These are phyloP conservation scores for Cordyceps cateniannulata DNA, from an alignment of 2,329 filamentous ascomycete species.

Conservation along the genomic window DNA sequence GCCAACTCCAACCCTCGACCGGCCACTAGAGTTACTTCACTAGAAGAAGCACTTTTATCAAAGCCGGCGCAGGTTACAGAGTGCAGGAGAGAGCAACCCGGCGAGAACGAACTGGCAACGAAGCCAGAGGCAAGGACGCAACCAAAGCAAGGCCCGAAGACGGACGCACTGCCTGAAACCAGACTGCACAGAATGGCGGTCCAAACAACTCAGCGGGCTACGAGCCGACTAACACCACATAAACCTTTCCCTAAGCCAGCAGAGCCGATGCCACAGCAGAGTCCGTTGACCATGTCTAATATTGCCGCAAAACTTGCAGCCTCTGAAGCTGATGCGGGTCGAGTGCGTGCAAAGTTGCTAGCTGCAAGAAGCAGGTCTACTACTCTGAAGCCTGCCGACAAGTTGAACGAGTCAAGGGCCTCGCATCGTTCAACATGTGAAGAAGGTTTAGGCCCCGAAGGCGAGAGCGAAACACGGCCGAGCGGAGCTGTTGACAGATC, in stretches of 20 bases:
- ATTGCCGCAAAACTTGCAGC: constrained; percentile 60
- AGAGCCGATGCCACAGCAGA: constrained; percentile 41
- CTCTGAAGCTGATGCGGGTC: constrained; percentile 57
- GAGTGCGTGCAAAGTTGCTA: constrained; percentile 55
- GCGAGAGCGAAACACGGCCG: not conserved
- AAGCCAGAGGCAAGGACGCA: not conserved
- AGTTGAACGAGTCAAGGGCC: not conserved
- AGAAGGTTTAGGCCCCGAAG: not conserved
- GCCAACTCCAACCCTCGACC: not conserved
- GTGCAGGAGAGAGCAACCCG: not conserved
- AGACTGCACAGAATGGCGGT: not conserved
- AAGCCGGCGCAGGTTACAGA: not conserved
- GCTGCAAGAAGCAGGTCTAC: constrained; percentile 33
- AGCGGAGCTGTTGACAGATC: not conserved
- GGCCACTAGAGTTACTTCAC: not conserved
- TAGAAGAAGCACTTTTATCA: not conserved
- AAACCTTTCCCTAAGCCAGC: constrained; percentile 14
- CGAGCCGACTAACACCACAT: constrained; percentile 26
- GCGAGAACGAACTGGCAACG: not conserved
- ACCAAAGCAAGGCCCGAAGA: not conserved
- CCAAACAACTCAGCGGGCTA: not conserved
- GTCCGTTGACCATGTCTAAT: constrained; percentile 52
- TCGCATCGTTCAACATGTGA: not conserved
- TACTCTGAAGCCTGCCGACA: constrained; percentile 18
- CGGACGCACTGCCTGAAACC: not conserved